Base-by-base conservation (phyloP, 495 filamentous ascomycete species). In the Chaetomium tenue region DNA sequence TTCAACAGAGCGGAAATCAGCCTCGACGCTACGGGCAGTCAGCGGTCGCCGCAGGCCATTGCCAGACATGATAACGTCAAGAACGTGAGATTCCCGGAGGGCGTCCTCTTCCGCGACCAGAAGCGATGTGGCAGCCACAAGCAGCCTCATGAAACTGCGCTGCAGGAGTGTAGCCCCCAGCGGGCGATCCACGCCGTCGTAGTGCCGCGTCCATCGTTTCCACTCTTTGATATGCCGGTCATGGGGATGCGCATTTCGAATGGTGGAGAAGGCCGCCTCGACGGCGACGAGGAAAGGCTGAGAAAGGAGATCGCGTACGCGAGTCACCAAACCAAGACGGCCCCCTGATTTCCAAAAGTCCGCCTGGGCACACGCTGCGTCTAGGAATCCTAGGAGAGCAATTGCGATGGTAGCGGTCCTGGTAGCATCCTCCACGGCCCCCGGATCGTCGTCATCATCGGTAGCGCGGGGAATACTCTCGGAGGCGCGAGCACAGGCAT, bases 101-200 rank as follows among this genome's bases (percentile, higher is more conserved):
- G 78, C 76, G 15, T 86, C 79, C 2, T 84, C 81, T 16, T 87
- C 83, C 53, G 85, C 79, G 25, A 91, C 79, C 56, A 95, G 80
- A 22, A 87, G 78, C 9, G 89, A 88, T n/a, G 90, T 90, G 59
- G 84, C 87, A 7, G 91, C 86, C 60, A 91, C 88, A 28, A 95
- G 81, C 54, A 98, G 84, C 71, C 84, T 86, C 86, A 93, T 93
- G 72, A 92, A 92, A 58, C 86, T 90, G 70, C 89, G 86, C 72
- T 92, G 91, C 18, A 98, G 75, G 9, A 97, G 78, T 90, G 97
- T 93, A n/a, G 92, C 91, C 5, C 94, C 92, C 37, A 98, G 75
- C 2, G 94, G 93, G 18, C 89, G 86, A 15, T 89, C 89, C 61
- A 84, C 81, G 11, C 84, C 83, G 28, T 92, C 86, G 74, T 98